Base-by-base conservation (phyloP, 2,329 filamentous ascomycete genomes). In the Blastomyces emzantsi region DNA sequence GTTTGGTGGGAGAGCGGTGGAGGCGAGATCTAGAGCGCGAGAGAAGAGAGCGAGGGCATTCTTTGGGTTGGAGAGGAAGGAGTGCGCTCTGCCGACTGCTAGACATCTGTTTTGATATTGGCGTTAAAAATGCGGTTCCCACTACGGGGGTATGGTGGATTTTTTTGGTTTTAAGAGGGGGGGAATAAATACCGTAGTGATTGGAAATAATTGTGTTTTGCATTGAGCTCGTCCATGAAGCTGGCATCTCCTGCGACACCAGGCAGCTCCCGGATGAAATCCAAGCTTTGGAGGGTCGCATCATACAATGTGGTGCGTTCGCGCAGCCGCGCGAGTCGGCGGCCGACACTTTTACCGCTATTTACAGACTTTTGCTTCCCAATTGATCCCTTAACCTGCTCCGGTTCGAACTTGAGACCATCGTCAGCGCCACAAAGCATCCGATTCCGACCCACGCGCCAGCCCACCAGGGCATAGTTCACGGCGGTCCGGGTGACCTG, bases 401-500 rank as follows among this genome's bases (percentile, higher is more conserved):
- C 76, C 17, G 77, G 67, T 36, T 79, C 76, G 64, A 86, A 81
- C 1, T 82, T 75, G 19, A 90, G 83, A 2, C 93, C 93, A 69
- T 97, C 93, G 62, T 89, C 82, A 7, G 84, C 79, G n/a, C 93
- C 92, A 61, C 91, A 90, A 66, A 99, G 79, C 0, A 96, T 88
- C 62, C 94, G 84, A 75, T 99, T 97, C 58, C 94, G 87, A 33
- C 93, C 93, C 67, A 97, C 90, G 74, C 94, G 85, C 92, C 92
- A 97, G 72, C 90, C 92, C 63, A 99, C 89, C 76, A 97, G 86
- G 68, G 90, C 90, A 74, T 96, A 97, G 75, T 94, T 96, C 63
- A 97, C 90, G 1, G 93, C 92, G 0, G 95, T 95, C 66, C 90
- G 88, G 3, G 92, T 96, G 64, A 99, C 89, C 69, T 96, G 92